phyloP scores from a whole-genome alignment of 768 basidiomycete species.

The Neoboletus magnificus region DNA sequence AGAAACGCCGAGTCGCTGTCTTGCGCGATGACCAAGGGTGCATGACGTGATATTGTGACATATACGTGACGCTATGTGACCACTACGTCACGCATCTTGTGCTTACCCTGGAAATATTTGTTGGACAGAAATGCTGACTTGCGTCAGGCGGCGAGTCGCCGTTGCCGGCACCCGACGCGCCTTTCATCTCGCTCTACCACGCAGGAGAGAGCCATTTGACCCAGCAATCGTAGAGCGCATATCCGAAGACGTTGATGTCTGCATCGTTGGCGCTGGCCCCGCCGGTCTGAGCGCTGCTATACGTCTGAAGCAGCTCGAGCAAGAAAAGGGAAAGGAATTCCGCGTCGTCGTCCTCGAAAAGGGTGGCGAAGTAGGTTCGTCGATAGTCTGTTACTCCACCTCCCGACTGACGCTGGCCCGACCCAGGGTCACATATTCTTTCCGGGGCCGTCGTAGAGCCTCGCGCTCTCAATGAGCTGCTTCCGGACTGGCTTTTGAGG shows the following conservation, averaged over 20 bases:
- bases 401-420: too few relatives aligned
- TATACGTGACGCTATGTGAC: not conserved
- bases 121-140: not conserved
- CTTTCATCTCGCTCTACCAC: slow-evolving; percentile 14
- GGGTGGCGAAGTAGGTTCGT: slow-evolving; percentile 85
- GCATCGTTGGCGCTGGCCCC: slow-evolving; percentile 95
- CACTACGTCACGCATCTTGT: not conserved
- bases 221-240: slow-evolving; percentile 68
- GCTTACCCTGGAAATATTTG: too few relatives aligned
- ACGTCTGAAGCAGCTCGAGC: slow-evolving; percentile 78
- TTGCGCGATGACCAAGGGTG: not conserved
- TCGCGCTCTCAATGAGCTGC: slow-evolving; percentile 81
- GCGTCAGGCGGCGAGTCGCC: not conserved
- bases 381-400: not conserved
- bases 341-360: slow-evolving; percentile 96
- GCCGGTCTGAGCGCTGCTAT: slow-evolving; percentile 97
- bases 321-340: slow-evolving; percentile 57
- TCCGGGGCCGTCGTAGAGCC: slow-evolving; percentile 97
- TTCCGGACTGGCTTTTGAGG: slow-evolving; percentile 77
- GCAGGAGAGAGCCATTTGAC: slow-evolving; percentile 42
- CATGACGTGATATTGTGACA: not conserved
- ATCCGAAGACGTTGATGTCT: slow-evolving; percentile 93
- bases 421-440: slow-evolving; percentile 84
- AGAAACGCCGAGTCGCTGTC: not conserved
- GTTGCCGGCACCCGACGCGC: slow-evolving; percentile 6